phyloP scores from a whole-genome alignment of 345 rosid genomes.

The Eucalyptus paniculata region DNA sequence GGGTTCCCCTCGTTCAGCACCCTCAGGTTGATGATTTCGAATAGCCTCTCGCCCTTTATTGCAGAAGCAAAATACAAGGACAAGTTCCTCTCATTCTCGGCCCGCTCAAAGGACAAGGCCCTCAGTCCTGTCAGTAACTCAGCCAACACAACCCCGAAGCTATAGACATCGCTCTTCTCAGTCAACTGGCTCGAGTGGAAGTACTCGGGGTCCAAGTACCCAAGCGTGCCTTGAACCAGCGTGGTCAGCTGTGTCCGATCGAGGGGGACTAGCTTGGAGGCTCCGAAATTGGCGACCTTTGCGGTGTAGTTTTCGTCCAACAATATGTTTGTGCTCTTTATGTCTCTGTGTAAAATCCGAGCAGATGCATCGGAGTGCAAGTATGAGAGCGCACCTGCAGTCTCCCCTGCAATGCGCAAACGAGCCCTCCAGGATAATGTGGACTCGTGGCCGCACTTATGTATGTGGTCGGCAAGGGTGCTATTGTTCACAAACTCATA shows the following conservation, averaged over 20 bases:
- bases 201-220: slow-evolving; percentile 37
- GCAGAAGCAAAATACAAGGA: too few species aligned
- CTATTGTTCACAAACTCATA: slow-evolving; percentile 24
- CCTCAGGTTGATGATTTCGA: too few species aligned
- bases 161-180: not conserved
- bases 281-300: slow-evolving; percentile 37
- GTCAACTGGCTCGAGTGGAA: slow-evolving; percentile 7
- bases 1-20: too few species aligned
- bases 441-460: not conserved
- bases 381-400: not conserved
- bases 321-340: slow-evolving; percentile 30
- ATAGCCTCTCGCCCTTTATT: too few species aligned
- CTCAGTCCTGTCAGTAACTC: slow-evolving; percentile 14
- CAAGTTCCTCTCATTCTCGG: too few species aligned
- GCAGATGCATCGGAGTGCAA: not conserved
- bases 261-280: slow-evolving; percentile 22
- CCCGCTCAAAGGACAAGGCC: too few species aligned
- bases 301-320: slow-evolving; percentile 20
- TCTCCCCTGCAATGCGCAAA: not conserved
- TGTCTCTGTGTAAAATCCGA: slow-evolving; percentile 1
- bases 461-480: slow-evolving; percentile 24
- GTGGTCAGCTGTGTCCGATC: slow-evolving; percentile 27
- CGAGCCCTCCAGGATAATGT: not conserved
- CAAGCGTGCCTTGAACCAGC: slow-evolving; percentile 30
- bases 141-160: not conserved